Evolutionary conservation across 129 eudicot genomes (phyloP).

Genomic region (Helianthus annuus): DNA sequence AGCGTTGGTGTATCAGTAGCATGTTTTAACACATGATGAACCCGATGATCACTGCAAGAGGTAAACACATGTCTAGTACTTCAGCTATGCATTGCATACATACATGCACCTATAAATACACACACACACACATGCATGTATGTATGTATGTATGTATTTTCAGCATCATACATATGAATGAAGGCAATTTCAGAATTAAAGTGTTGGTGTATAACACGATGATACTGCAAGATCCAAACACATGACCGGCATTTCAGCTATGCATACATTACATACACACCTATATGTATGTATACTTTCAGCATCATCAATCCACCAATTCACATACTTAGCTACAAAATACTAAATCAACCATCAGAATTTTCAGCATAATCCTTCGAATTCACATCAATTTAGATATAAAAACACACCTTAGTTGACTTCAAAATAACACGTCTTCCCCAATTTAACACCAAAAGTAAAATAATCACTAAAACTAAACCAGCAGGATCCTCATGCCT

Average conservation of each 20-base stretch:
- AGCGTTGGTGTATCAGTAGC: neutral
- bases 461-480: slow-evolving; percentile 7
- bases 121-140: neutral
- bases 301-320: neutral
- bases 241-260: neutral
- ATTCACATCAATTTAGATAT: slow-evolving; percentile 12
- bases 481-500: neutral
- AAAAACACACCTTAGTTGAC: slow-evolving; percentile 20
- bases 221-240: slow-evolving; percentile 3
- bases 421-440: slow-evolving; percentile 1
- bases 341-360: neutral
- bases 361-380: neutral
- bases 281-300: neutral
- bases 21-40: neutral
- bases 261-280: neutral
- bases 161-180: neutral
- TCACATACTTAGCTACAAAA: slow-evolving; percentile 5
- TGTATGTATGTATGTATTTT: too few relatives aligned
- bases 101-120: neutral
- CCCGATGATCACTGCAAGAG: neutral
- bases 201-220: neutral
- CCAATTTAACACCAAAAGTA: slow-evolving; percentile 1
- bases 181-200: neutral
- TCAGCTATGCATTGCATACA: neutral
- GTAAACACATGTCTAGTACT: neutral